Conservation (phyloP, 164 flowering plant species). For the Kingdonia uniflora region DNA sequence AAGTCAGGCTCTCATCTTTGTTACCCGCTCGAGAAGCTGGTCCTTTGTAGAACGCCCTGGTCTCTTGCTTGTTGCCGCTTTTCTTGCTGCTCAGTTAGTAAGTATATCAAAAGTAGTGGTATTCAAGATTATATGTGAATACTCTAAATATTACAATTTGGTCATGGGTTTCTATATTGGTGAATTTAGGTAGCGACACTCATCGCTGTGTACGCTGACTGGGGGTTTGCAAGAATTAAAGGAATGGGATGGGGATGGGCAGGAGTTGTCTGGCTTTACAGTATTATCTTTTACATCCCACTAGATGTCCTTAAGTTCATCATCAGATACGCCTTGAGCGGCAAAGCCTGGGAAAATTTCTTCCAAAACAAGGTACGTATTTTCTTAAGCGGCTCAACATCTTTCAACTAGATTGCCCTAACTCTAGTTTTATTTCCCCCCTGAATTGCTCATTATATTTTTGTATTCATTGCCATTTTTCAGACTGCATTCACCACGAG, state of each 20-base stretch:
- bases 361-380: background rate
- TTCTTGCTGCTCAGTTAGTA: slow-evolving; percentile 18
- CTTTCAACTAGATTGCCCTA: background rate
- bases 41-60: slow-evolving; percentile 25
- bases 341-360: slow-evolving; percentile 1
- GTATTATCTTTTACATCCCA: background rate
- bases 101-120: background rate
- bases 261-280: slow-evolving; percentile 1
- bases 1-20: too few species aligned
- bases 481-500: slow-evolving; percentile 2
- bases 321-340: background rate
- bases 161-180: too few species aligned
- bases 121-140: too few species aligned
- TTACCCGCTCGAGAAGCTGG: slow-evolving; percentile 24
- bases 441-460: too few species aligned
- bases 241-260: background rate
- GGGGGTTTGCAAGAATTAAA: background rate
- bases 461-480: background rate
- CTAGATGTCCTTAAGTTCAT: background rate
- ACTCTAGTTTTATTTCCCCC: too few species aligned
- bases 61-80: slow-evolving; percentile 15
- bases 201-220: background rate
- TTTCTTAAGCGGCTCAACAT: background rate
- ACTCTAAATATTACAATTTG: too few species aligned
- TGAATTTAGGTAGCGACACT: background rate